A percentile compares a stretch with the other conserved stretches of the same genome.
Evolutionary conservation across 2,329 filamentous ascomycete genomes (phyloP).

Genomic region (Aspergillus candidus): DNA sequence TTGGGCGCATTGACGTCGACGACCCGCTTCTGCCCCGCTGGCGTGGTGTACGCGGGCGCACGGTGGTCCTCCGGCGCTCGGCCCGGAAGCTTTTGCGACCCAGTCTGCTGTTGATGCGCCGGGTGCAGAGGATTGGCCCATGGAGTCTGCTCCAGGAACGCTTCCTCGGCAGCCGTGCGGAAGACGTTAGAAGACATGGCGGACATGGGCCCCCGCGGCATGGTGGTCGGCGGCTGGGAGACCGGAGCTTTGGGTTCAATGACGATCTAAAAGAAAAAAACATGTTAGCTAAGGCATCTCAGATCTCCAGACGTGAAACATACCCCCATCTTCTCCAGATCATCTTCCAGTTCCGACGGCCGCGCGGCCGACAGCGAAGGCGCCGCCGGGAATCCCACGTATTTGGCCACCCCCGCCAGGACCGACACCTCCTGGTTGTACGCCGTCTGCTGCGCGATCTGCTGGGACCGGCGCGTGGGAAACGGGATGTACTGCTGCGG

Average conservation of each 20-base stretch:
- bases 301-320: conserved; percentile 32
- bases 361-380: conserved; percentile 72
- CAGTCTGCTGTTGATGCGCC: conserved; percentile 51
- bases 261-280: conserved; percentile 20
- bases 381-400: conserved; percentile 94
- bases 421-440: conserved; percentile 96
- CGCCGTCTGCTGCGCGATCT: conserved; percentile 75
- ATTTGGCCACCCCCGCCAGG: conserved; percentile 83
- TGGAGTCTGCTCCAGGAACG: conserved; percentile 81
- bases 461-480: conserved; percentile 67
- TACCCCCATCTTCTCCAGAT: conserved; percentile 85
- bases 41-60: conserved; percentile 34
- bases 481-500: conserved; percentile 79
- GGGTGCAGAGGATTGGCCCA: conserved; percentile 89
- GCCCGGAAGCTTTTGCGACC: conserved; percentile 30
- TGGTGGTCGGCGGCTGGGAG: conserved; percentile 21
- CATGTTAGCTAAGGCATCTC: background rate
- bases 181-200: conserved; percentile 29
- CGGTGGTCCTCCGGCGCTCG: conserved; percentile 31
- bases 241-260: conserved; percentile 22
- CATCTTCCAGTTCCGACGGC: conserved; percentile 70
- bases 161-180: conserved; percentile 63
- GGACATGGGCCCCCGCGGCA: conserved; percentile 27
- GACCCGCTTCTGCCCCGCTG: conserved; percentile 40
- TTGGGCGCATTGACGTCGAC: conserved; percentile 39